Evolutionary conservation across 2,329 filamentous ascomycete species (phyloP).

Genomic region (Claviceps sp.): DNA sequence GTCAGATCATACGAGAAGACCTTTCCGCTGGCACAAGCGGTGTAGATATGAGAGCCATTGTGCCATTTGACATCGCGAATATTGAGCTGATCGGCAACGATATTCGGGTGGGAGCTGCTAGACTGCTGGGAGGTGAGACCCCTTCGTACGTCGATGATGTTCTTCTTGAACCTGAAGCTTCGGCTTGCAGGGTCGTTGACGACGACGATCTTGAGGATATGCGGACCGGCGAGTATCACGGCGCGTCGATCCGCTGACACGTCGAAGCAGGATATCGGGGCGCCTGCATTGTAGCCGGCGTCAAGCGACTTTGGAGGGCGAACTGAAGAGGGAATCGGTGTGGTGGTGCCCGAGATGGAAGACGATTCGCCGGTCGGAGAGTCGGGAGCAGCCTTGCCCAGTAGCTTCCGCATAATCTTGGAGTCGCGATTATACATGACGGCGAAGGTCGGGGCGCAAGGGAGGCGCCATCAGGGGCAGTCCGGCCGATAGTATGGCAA

Average conservation of each 20-base stretch:
- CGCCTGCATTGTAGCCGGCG: constrained; percentile 35
- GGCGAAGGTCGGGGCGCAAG: constrained; percentile 14
- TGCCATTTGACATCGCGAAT: constrained; percentile 51
- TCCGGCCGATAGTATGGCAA: neutral
- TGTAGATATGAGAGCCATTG: constrained; percentile 41
- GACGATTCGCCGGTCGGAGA: constrained; percentile 29
- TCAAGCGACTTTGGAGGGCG: constrained; percentile 44
- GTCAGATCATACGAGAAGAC: constrained; percentile 51
- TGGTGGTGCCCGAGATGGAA: constrained; percentile 32
- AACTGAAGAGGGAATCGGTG: constrained; percentile 24
- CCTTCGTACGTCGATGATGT: constrained; percentile 44
- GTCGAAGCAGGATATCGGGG: constrained; percentile 44
- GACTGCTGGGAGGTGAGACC: constrained; percentile 37
- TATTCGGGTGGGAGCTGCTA: constrained; percentile 26
- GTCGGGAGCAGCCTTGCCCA: constrained; percentile 38
- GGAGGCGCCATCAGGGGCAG: constrained; percentile 20
- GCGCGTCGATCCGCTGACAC: constrained; percentile 41
- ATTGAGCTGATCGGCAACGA: constrained; percentile 42
- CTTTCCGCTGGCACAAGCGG: constrained; percentile 49
- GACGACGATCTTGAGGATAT: constrained; percentile 47
- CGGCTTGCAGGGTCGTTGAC: constrained; percentile 32
- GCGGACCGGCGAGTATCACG: constrained; percentile 43
- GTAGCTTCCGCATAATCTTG: constrained; percentile 47
- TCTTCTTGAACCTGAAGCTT: constrained; percentile 33
- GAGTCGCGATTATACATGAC: constrained; percentile 40